These are phyloP conservation scores for Cantharellus anzutake DNA, from an alignment of 768 basidiomycete genomes.

Conservation along the genomic window DNA sequence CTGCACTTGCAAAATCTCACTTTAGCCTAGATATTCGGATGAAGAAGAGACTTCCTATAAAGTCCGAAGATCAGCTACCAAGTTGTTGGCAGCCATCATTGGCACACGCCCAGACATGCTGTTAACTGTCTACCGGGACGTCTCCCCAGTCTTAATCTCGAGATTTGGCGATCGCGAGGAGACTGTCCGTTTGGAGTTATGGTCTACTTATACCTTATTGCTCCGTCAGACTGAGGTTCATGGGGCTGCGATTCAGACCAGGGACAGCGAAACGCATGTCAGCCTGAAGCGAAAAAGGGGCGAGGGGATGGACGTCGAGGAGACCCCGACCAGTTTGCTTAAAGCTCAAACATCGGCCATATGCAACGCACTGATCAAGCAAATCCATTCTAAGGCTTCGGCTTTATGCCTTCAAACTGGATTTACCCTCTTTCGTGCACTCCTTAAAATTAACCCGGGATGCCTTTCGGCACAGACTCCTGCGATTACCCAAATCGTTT, in stretches of 20 bases:
- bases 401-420: constrained; percentile 69
- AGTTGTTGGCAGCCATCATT: constrained; percentile 68
- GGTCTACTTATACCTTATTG: constrained; percentile 66
- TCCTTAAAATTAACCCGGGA: constrained; percentile 68
- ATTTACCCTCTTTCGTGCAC: constrained; percentile 54
- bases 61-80: constrained; percentile 83
- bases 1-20: constrained; percentile 8
- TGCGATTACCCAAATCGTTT: constrained; percentile 42
- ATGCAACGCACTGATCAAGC: constrained; percentile 65
- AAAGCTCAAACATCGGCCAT: constrained; percentile 58
- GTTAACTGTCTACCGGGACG: constrained; percentile 53
- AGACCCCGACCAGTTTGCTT: constrained; percentile 53
- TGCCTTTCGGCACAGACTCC: constrained; percentile 53
- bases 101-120: constrained; percentile 82
- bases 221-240: constrained; percentile 73
- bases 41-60: constrained; percentile 99
- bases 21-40: constrained; percentile 60
- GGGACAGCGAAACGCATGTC: constrained; percentile 28
- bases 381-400: constrained; percentile 69
- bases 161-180: constrained; percentile 91
- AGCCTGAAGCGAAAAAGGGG: constrained; percentile 61
- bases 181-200: constrained; percentile 82
- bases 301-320: constrained; percentile 53
- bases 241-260: constrained; percentile 38
- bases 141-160: constrained; percentile 77